phyloP scores from a whole-genome alignment of 768 basidiomycete species.

The Trametes punicea region DNA sequence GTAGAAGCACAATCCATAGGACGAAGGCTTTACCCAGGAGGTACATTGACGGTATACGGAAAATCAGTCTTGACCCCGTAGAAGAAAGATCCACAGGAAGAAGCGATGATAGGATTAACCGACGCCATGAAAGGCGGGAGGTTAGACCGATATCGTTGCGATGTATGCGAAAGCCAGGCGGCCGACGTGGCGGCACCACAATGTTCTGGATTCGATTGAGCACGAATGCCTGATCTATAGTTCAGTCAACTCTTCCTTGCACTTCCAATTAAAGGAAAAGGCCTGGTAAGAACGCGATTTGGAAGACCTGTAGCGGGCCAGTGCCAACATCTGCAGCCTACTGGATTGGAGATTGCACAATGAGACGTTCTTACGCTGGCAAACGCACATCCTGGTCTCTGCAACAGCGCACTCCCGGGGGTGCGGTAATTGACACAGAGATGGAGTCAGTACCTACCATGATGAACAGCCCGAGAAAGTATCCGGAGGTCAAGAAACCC shows the following conservation, averaged over 20 bases:
- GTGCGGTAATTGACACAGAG: neutral
- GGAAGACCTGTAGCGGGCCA: no score
- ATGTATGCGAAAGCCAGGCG: constrained; percentile 26
- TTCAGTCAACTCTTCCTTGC: constrained; percentile 8
- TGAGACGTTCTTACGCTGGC: no score
- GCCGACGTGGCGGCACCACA: constrained; percentile 59
- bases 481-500: constrained; percentile 72
- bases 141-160: neutral
- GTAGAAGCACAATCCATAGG: constrained; percentile 54
- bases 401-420: no score
- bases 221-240: constrained; percentile 50
- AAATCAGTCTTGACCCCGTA: constrained; percentile 51
- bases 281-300: no score
- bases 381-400: no score
- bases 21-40: constrained; percentile 53
- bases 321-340: no score
- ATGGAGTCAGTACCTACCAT: constrained; percentile 44
- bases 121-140: constrained; percentile 17
- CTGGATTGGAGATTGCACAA: no score
- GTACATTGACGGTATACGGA: constrained; percentile 65
- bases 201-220: constrained; percentile 77
- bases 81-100: constrained; percentile 64
- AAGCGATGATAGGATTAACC: constrained; percentile 32
- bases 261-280: neutral
- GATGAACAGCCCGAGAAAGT: constrained; percentile 61